These are phyloP conservation scores for Kregervanrija delftensis DNA, from an alignment of 805 yeast species.

Conservation along the genomic window DNA sequence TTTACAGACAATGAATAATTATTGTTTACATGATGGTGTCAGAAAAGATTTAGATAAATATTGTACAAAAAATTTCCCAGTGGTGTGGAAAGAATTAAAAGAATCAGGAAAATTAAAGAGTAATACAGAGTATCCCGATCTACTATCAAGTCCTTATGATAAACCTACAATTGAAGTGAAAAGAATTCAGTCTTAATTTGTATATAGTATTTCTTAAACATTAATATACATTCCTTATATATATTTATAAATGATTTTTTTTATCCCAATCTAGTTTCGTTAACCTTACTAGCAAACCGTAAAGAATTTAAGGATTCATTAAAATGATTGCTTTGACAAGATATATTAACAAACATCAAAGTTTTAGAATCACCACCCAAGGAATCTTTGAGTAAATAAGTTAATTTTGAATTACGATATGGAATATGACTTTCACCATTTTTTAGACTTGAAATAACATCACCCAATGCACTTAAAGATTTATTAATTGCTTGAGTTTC, in stretches of 20 bases:
- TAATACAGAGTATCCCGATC: constrained; percentile 27
- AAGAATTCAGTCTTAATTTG: constrained; percentile 3
- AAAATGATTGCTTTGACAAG: constrained; percentile 56
- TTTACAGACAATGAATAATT: constrained; percentile 40
- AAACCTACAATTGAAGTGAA: constrained; percentile 10
- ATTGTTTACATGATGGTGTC: constrained; percentile 33
- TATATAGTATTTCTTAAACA: constrained; percentile 5
- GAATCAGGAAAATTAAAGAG: constrained; percentile 23
- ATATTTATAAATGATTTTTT: background rate
- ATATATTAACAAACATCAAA: constrained; percentile 84
- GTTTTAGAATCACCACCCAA: constrained; percentile 84
- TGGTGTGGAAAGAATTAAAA: constrained; percentile 32
- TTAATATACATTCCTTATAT: constrained; percentile 1
- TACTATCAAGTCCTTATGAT: constrained; percentile 21
- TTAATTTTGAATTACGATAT: constrained; percentile 65
- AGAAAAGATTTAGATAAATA: constrained; percentile 31
- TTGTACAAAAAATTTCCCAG: constrained; percentile 30
- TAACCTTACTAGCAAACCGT: constrained; percentile 83
- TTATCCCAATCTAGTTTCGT: constrained; percentile 34
- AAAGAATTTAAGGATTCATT: constrained; percentile 80
- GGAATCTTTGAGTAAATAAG: constrained; percentile 79
- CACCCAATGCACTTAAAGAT: constrained; percentile 83
- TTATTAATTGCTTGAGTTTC: constrained; percentile 89
- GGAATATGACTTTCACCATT: constrained; percentile 47
- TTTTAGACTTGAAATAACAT: constrained; percentile 53